Evolutionary conservation across 768 basidiomycete genomes (phyloP).

Genomic region (Asterophora parasitica): DNA sequence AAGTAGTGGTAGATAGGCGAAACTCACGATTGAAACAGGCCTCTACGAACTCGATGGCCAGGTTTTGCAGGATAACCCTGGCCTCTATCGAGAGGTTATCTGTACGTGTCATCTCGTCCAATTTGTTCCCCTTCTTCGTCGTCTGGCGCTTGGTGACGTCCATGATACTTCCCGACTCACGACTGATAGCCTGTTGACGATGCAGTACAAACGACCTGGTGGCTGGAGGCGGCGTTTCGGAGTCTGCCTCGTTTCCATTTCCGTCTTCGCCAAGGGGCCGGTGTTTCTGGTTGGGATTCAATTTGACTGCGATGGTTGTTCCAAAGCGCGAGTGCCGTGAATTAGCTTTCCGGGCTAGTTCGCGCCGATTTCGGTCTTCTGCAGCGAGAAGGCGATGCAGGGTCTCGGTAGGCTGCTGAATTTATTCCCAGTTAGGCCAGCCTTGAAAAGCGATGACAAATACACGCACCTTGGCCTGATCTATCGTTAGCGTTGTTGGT

Average conservation of each 20-base stretch:
- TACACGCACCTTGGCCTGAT: constrained; percentile 60
- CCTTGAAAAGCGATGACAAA: constrained; percentile 3
- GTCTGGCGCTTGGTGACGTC: constrained; percentile 64
- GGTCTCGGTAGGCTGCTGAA: constrained; percentile 61
- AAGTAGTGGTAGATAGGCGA: constrained; percentile 6
- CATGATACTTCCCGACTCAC: constrained; percentile 62
- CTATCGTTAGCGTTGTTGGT: constrained; percentile 49
- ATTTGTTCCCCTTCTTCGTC: constrained; percentile 52
- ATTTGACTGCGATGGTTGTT: constrained; percentile 82
- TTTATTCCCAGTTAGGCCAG: background rate
- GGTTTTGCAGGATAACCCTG: constrained; percentile 54
- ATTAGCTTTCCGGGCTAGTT: constrained; percentile 46
- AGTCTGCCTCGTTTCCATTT: constrained; percentile 20
- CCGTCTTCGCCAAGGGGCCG: constrained; percentile 9
- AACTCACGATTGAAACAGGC: constrained; percentile 85
- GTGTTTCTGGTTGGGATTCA: constrained; percentile 52
- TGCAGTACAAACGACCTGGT: constrained; percentile 73
- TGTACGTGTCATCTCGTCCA: constrained; percentile 64
- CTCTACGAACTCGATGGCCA: constrained; percentile 72
- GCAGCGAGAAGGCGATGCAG: constrained; percentile 72
- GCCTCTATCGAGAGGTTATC: constrained; percentile 69
- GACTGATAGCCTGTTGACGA: constrained; percentile 74
- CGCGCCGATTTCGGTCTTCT: constrained; percentile 64
- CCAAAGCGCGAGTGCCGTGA: constrained; percentile 96
- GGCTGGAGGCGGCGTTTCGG: constrained; percentile 21